Conservation (phyloP, 1,284 basidiomycete genomes). For the Austropuccinia psidii region DNA sequence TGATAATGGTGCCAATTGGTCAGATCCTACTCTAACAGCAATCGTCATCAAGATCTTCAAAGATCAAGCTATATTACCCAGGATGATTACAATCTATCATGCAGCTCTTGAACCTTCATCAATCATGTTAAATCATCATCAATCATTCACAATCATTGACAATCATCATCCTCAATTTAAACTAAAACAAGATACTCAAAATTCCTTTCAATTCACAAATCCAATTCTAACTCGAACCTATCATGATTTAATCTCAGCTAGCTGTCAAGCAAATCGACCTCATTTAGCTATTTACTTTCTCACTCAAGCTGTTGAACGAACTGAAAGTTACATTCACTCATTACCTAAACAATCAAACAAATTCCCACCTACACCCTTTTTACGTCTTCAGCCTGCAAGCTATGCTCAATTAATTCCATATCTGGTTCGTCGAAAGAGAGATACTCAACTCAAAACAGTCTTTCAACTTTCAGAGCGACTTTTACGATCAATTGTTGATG, state of each 20-base stretch:
- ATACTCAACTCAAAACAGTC: slow-evolving; percentile 16
- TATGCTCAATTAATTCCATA: slow-evolving; percentile 4
- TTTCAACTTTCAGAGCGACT: not conserved
- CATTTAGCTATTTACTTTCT: slow-evolving; percentile 31
- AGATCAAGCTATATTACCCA: not conserved
- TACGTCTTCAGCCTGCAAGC: slow-evolving; percentile 32
- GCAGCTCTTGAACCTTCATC: slow-evolving; percentile 23
- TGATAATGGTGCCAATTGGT: slow-evolving; percentile 32
- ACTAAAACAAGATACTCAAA: not conserved
- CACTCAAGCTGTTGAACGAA: slow-evolving; percentile 4
- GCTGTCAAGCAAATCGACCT: not conserved
- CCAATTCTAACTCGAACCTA: slow-evolving; percentile 25
- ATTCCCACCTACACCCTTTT: not conserved
- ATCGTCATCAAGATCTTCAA: slow-evolving; percentile 21
- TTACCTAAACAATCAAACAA: not conserved
- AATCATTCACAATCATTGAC: not conserved
- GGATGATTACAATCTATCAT: slow-evolving; percentile 29
- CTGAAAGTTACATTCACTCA: not conserved
- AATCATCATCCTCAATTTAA: not conserved
- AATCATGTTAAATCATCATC: not conserved
- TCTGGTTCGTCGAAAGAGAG: slow-evolving; percentile 13
- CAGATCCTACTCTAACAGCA: slow-evolving; percentile 24
- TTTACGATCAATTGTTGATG: not conserved
- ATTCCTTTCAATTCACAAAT: not conserved
- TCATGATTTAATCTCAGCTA: slow-evolving; percentile 28